phyloP scores from a whole-genome alignment of 148 eudicot species.

The Fagopyrum tataricum region DNA sequence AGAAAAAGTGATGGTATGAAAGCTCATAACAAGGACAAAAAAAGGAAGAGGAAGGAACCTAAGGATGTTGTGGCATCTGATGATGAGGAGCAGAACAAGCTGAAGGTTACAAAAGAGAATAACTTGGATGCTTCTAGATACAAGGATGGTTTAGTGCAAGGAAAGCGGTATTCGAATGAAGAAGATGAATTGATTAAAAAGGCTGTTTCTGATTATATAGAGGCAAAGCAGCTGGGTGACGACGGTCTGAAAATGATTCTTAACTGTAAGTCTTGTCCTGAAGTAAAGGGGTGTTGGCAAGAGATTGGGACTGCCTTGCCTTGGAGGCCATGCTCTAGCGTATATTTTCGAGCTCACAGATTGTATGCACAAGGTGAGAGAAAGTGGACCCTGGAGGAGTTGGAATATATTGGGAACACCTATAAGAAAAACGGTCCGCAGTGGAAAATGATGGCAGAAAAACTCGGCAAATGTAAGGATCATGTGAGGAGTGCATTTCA shows the following conservation, averaged over 20 bases:
- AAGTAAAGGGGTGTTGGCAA: constrained; percentile 29
- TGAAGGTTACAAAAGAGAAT: not conserved
- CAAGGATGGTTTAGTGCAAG: constrained; percentile 24
- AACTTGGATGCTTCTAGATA: not conserved
- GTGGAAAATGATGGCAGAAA: constrained; percentile 26
- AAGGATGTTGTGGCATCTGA: not conserved
- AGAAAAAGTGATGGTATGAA: not conserved
- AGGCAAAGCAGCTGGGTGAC: constrained; percentile 26
- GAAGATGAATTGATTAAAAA: constrained; percentile 32
- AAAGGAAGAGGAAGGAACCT: not conserved
- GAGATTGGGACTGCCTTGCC: constrained; percentile 28
- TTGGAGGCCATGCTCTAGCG: constrained; percentile 17
- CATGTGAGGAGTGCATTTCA: constrained; percentile 35
- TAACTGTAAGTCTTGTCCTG: constrained; percentile 16
- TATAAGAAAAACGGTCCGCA: constrained; percentile 26
- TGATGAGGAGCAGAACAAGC: not conserved
- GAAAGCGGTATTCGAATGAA: constrained; percentile 33
- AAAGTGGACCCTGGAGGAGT: constrained; percentile 30
- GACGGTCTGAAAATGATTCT: constrained; percentile 33
- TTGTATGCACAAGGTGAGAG: constrained; percentile 31
- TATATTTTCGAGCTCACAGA: constrained; percentile 28
- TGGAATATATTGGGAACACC: constrained; percentile 16
- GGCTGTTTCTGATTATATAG: constrained; percentile 30
- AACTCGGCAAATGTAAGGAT: constrained; percentile 28
- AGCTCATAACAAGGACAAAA: not conserved